These are phyloP conservation scores for Dactylellina leptospora DNA, from an alignment of 2,329 filamentous ascomycete genomes.

Conservation along the genomic window DNA sequence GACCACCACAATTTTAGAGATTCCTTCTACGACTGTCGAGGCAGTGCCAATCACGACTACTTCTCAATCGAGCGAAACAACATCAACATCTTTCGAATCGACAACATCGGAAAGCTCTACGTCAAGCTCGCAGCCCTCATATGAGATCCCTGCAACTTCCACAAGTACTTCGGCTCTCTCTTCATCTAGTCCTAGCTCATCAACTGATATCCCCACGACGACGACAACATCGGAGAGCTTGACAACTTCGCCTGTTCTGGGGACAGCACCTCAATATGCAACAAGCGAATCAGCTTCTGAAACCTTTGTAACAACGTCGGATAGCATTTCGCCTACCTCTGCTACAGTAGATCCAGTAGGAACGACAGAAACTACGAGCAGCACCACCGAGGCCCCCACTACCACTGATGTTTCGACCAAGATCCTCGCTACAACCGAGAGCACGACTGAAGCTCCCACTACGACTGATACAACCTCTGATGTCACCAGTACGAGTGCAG, in stretches of 20 bases:
- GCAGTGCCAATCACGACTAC: constrained; percentile 21
- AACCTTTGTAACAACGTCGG: not conserved
- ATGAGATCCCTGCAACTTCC: too few relatives aligned
- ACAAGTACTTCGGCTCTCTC: too few relatives aligned
- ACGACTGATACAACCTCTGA: not conserved
- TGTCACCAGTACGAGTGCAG: not conserved
- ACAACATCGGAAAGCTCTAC: not conserved
- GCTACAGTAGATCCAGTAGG: not conserved
- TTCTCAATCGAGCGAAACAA: not conserved
- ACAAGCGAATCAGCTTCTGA: not conserved
- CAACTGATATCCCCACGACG: too few relatives aligned
- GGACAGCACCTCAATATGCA: too few relatives aligned
- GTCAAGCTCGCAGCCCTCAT: too few relatives aligned
- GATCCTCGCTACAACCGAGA: not conserved
- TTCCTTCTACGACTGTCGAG: constrained; percentile 1
- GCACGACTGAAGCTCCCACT: not conserved
- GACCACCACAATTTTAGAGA: constrained; percentile 9
- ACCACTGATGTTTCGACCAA: not conserved
- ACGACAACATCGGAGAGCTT: too few relatives aligned
- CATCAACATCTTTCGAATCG: not conserved
- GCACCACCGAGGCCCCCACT: not conserved
- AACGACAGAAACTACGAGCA: not conserved
- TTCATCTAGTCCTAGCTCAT: too few relatives aligned
- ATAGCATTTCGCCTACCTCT: not conserved
- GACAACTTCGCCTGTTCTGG: too few relatives aligned